These are phyloP conservation scores for Aspergillus aculeatus DNA, from an alignment of 2,329 filamentous ascomycete genomes.

Conservation along the genomic window DNA sequence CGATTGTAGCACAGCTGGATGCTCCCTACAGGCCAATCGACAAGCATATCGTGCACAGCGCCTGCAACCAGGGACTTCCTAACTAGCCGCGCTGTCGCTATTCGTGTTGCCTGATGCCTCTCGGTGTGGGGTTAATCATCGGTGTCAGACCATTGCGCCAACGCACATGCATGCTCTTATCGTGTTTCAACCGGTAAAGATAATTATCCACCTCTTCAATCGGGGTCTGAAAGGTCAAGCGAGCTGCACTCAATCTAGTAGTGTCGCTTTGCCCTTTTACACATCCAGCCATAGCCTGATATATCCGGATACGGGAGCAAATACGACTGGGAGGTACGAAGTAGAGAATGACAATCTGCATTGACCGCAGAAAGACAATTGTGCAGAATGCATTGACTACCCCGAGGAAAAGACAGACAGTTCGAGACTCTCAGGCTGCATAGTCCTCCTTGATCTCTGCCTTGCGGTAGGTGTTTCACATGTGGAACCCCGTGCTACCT, in stretches of 20 bases:
- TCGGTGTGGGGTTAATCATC: slow-evolving; percentile 5
- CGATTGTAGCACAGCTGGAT: neutral
- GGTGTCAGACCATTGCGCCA: neutral
- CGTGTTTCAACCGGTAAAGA: neutral
- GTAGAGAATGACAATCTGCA: neutral
- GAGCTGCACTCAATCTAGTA: neutral
- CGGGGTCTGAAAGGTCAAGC: neutral
- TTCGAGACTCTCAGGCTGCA: slow-evolving; percentile 3
- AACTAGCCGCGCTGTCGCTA: neutral
- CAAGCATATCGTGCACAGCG: slow-evolving; percentile 10
- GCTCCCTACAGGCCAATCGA: slow-evolving; percentile 8
- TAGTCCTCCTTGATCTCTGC: slow-evolving; percentile 1
- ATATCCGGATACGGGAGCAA: neutral
- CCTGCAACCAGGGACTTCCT: slow-evolving; percentile 7
- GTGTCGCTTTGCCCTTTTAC: neutral
- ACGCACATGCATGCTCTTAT: neutral
- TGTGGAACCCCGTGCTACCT: neutral
- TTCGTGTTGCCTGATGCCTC: slow-evolving; percentile 10
- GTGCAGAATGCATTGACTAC: neutral
- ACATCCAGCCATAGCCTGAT: neutral
- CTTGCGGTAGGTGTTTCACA: slow-evolving; percentile 6
- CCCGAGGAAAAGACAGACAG: neutral
- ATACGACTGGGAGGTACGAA: neutral
- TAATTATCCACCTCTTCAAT: neutral
- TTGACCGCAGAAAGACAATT: neutral